A percentile compares a stretch with the other conserved stretches of the same genome.
These are phyloP conservation scores for Polytrichum formosum DNA, from an alignment of 225 moss, liverwort and hornwort genomes.

Conservation along the genomic window DNA sequence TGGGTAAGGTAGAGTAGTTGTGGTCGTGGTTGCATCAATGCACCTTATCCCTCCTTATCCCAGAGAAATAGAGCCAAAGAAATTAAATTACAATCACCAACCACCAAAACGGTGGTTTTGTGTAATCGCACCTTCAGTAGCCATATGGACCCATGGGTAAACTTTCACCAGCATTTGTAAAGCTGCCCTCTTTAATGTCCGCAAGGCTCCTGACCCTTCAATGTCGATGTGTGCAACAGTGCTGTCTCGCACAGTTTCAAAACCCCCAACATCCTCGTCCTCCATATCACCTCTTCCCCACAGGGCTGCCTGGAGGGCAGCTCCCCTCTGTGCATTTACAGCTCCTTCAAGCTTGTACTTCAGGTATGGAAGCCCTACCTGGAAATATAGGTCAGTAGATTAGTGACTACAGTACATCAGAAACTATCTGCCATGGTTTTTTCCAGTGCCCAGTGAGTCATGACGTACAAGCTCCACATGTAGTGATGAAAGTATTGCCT, in stretches of 20 bases:
- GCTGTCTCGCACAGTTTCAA: conserved; percentile 40
- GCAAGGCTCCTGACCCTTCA: conserved; percentile 23
- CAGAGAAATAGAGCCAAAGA: no score
- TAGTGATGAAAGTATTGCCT: no score
- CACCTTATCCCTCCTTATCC: no score
- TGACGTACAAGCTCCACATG: background rate
- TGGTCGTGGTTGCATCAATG: no score
- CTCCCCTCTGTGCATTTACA: conserved; percentile 72
- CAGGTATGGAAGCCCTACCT: conserved; percentile 89
- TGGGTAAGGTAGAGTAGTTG: no score
- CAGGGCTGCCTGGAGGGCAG: conserved; percentile 79
- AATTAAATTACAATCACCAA: no score
- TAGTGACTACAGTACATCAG: no score
- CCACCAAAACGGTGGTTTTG: no score
- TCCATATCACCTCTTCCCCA: conserved; percentile 85
- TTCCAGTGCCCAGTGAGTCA: background rate
- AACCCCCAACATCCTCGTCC: conserved; percentile 43
- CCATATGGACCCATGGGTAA: conserved; percentile 91
- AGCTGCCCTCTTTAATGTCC: conserved; percentile 28
- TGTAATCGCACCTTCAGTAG: conserved; percentile 64
- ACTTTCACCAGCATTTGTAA: conserved; percentile 51
- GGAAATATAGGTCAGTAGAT: conserved; percentile 2
- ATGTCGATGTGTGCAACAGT: conserved; percentile 20
- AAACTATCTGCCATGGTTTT: no score
- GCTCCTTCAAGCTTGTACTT: conserved; percentile 87